Conservation (phyloP, 805 yeast genomes). For the Hyphopichia homilentoma region DNA sequence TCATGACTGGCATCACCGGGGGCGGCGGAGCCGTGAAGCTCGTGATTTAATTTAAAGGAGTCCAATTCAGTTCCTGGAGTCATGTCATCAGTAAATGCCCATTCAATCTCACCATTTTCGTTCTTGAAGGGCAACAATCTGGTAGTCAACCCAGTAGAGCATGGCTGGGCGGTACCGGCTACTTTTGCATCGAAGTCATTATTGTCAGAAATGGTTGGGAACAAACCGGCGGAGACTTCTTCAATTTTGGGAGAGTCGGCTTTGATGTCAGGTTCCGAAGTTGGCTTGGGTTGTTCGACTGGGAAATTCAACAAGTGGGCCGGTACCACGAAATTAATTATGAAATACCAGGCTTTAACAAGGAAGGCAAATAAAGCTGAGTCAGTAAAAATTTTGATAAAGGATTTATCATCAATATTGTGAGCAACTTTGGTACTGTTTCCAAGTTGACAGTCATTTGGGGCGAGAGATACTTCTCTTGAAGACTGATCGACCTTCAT, state of each 20-base stretch:
- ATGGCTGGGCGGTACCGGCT: slow-evolving; percentile 21
- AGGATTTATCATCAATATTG: too few species aligned
- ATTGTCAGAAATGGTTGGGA: slow-evolving; percentile 9
- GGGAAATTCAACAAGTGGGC: too few species aligned
- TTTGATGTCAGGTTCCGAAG: not conserved
- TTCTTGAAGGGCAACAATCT: slow-evolving; percentile 51
- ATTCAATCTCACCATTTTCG: slow-evolving; percentile 52
- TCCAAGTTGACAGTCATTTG: too few species aligned
- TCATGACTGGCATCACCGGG: slow-evolving; percentile 3
- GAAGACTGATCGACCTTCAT: too few species aligned
- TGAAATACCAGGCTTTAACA: too few species aligned
- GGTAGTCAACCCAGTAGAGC: slow-evolving; percentile 50
- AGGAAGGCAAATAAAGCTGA: too few species aligned
- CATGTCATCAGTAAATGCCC: slow-evolving; percentile 48
- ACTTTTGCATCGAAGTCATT: slow-evolving; percentile 3
- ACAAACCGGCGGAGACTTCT: slow-evolving; percentile 2
- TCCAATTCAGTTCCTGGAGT: slow-evolving; percentile 24
- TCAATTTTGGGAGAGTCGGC: too few species aligned
- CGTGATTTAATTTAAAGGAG: slow-evolving; percentile 16
- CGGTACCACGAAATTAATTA: too few species aligned
- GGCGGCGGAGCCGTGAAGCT: slow-evolving; percentile 3
- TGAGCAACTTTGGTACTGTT: too few species aligned
- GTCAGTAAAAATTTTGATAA: too few species aligned
- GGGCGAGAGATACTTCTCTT: too few species aligned
- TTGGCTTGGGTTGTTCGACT: not conserved